phyloP scores from a whole-genome alignment of 129 eudicot genomes.

The Ambrosia trifida region DNA sequence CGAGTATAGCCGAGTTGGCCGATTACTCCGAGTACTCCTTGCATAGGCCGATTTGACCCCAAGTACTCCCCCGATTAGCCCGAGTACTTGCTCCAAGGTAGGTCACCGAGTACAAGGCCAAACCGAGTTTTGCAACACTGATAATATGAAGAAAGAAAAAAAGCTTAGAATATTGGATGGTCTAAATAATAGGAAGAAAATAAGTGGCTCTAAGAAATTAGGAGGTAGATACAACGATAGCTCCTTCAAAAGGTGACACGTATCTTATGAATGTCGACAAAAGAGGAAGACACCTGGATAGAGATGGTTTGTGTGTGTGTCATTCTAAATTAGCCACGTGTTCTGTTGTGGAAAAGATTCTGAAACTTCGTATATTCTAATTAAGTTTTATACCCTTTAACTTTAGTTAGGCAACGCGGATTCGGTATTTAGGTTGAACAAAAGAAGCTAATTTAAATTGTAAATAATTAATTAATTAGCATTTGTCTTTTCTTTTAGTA shows the following conservation, averaged over 20 bases:
- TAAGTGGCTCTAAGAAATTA: not conserved
- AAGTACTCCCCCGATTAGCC: too few species aligned
- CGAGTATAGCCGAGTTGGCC: too few species aligned
- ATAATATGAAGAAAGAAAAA: too few species aligned
- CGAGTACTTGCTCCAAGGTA: too few species aligned
- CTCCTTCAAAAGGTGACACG: constrained; percentile 16
- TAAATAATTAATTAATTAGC: not conserved
- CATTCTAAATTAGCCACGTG: not conserved
- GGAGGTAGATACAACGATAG: not conserved
- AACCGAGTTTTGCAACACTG: too few species aligned
- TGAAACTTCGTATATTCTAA: not conserved
- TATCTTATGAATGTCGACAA: constrained; percentile 9
- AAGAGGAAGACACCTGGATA: constrained; percentile 11
- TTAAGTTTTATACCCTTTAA: not conserved
- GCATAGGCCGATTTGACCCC: too few species aligned
- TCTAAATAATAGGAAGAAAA: not conserved
- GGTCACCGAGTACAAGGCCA: too few species aligned
- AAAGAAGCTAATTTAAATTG: not conserved
- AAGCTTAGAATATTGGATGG: not conserved
- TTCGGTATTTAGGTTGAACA: not conserved
- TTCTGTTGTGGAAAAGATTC: not conserved
- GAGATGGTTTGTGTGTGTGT: not conserved
- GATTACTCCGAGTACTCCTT: too few species aligned
- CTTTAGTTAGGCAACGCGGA: not conserved
- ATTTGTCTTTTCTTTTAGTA: not conserved